Evolutionary conservation across 2,329 filamentous ascomycete species (phyloP), one percentile per base, ranked within the genome.

Genomic region (Aspergillus neoniger): DNA sequence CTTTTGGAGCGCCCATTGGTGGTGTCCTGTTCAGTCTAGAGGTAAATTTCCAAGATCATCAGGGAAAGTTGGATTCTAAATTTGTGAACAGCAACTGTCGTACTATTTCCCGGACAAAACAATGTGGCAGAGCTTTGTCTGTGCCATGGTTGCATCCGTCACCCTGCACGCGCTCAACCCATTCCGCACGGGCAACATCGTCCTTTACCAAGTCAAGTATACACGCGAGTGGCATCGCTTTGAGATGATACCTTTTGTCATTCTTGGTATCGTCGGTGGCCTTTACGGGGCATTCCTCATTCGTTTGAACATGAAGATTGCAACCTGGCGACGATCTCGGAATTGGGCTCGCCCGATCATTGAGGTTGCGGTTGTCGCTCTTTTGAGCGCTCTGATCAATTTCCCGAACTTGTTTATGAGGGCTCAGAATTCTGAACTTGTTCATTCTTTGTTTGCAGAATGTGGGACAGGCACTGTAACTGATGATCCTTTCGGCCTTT

Each of bases 121-220:
- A 9, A 98, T 99, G 95, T 99, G 95, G 95, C 95, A 97, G 75
- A 96, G 92, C 70, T 99, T 99, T 72, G 95, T 99, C 43, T 98
- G 95, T 70, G 95, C 95, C 73, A 98, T 98, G 93, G 91, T 96
- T n/a, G 95, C 93, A 15, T 94, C 95, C 17, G 91, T 98, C 39
- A 92, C 92, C 14, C 82, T 99, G 4, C 94, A 98, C 76, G 91
- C 91, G 5, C 86, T 96, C 63, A 95, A 99, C 73, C 95, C 95
- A 4, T 97, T 98, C 74, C 87, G 95, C 56, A 96, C 93, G 1
- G 95, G 94, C 57, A 96, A 99, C 76, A 89, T 98, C 56, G 95
- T 98, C 49, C 81, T 98, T 57, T 99, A 96, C 74, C 93, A 99
- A 77, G 93, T 97, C 70, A 94, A 91, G 38, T 98, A 97, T 76